phyloP scores from a whole-genome alignment of 805 yeast species.

The Monosporozyma solicola region DNA sequence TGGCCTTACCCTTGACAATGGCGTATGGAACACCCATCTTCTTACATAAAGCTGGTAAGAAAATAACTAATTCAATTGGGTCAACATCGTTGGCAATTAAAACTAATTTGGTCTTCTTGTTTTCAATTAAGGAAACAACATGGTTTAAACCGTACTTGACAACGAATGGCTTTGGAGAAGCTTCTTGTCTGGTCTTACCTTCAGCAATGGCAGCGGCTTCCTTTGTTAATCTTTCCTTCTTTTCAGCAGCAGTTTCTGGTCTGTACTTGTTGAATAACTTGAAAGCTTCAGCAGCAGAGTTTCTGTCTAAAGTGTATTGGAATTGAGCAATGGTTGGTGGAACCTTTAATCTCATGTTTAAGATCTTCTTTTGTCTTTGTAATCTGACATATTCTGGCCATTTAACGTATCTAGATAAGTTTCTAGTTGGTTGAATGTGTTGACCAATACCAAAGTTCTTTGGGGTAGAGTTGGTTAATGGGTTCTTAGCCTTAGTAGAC shows the following conservation, averaged over 20 bases:
- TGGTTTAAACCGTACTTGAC: conserved; percentile 99
- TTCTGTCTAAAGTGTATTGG: conserved; percentile 93
- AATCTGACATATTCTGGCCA: conserved; percentile 99
- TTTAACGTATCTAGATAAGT: conserved; percentile 93
- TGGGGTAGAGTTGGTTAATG: conserved; percentile 83
- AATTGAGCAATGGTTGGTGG: conserved; percentile 98
- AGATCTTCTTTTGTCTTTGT: conserved; percentile 98
- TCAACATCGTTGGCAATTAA: conserved; percentile 98
- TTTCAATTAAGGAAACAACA: conserved; percentile 93
- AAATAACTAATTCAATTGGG: conserved; percentile 95
- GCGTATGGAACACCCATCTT: conserved; percentile 99
- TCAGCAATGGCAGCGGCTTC: conserved; percentile 99
- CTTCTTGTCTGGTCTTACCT: conserved; percentile 95
- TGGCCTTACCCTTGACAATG: conserved; percentile 95
- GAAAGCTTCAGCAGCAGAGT: conserved; percentile 96
- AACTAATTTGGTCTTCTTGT: conserved; percentile 97
- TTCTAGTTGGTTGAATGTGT: conserved; percentile 87
- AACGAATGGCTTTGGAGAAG: conserved; percentile 91
- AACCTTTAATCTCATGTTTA: conserved; percentile 92
- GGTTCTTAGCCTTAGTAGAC: conserved; percentile 60
- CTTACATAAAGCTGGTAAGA: conserved; percentile 97
- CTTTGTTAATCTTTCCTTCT: conserved; percentile 97
- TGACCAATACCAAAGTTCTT: conserved; percentile 96
- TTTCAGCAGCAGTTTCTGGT: conserved; percentile 95
- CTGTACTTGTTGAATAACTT: conserved; percentile 98